Conservation (phyloP, 345 rosid genomes). For the Lepidium didymum region DNA sequence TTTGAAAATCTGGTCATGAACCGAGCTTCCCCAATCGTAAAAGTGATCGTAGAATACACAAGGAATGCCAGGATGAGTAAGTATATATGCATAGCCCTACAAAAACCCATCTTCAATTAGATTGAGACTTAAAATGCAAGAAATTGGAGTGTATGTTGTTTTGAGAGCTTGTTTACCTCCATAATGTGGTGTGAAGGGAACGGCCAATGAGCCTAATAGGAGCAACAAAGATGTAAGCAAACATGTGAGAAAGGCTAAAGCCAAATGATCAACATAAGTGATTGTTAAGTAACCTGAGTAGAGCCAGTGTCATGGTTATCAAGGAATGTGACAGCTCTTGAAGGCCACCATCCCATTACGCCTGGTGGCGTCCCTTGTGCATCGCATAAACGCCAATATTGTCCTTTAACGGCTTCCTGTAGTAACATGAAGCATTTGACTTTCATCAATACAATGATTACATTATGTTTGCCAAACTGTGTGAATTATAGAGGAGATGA, state of each 20-base stretch:
- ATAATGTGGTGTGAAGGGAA: constrained; percentile 70
- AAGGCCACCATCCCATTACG: constrained; percentile 96
- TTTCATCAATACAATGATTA: not conserved
- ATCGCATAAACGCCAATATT: constrained; percentile 77
- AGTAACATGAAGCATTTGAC: not conserved
- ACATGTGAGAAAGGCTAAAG: not conserved
- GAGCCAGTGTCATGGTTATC: constrained; percentile 97
- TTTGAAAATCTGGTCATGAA: constrained; percentile 68
- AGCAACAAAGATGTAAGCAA: not conserved
- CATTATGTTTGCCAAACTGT: not conserved
- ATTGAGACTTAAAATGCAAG: not conserved
- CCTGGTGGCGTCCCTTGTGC: constrained; percentile 86
- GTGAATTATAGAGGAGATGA: too few relatives aligned
- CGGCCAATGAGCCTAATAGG: constrained; percentile 82
- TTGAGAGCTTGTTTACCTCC: constrained; percentile 49
- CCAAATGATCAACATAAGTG: not conserved
- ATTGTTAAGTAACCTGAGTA: constrained; percentile 48
- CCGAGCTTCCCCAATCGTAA: constrained; percentile 63
- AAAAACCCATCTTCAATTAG: not conserved
- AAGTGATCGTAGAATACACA: constrained; percentile 82
- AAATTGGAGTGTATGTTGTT: not conserved
- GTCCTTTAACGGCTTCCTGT: constrained; percentile 89
- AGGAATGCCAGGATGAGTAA: constrained; percentile 92
- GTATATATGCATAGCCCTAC: constrained; percentile 86
- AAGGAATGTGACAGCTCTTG: constrained; percentile 78